Percentiles rank a stretch among this genome's conserved stretches.
Evolutionary conservation across 148 eudicot species (phyloP).

Genomic region (Heliosperma pusillum): DNA sequence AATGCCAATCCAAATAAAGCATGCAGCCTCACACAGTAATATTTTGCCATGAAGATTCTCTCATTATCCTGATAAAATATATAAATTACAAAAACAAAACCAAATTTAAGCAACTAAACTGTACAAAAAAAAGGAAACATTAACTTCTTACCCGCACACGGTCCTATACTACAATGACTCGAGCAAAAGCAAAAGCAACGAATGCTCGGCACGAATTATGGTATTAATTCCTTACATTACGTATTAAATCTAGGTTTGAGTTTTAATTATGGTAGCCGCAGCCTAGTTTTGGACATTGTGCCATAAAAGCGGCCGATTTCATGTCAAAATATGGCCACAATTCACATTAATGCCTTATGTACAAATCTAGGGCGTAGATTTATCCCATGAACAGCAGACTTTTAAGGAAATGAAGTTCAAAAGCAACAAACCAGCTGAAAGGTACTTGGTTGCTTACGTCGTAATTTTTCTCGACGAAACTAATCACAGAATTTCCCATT

Average conservation of each 20-base stretch:
- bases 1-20: constrained; percentile 56
- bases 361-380: background rate
- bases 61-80: constrained; percentile 49
- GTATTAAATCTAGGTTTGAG: background rate
- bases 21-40: constrained; percentile 72
- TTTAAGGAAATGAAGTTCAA: background rate
- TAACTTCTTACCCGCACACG: background rate
- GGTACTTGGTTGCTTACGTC: constrained; percentile 39
- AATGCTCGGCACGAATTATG: background rate
- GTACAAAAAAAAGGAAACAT: no score
- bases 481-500: constrained; percentile 44
- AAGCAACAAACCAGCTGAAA: background rate
- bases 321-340: background rate
- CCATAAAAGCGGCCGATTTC: background rate
- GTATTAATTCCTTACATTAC: background rate
- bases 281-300: background rate
- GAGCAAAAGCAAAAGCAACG: background rate
- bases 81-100: background rate
- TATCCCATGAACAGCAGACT: background rate
- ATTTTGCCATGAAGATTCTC: constrained; percentile 81
- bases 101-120: constrained; percentile 5
- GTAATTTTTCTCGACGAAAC: constrained; percentile 56
- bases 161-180: background rate
- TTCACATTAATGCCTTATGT: background rate
- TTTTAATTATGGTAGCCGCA: background rate